A percentile compares a stretch with the other conserved stretches of the same genome.
Conservation (phyloP, 108 stramenopile genomes). For the Cyclotella sp. region DNA sequence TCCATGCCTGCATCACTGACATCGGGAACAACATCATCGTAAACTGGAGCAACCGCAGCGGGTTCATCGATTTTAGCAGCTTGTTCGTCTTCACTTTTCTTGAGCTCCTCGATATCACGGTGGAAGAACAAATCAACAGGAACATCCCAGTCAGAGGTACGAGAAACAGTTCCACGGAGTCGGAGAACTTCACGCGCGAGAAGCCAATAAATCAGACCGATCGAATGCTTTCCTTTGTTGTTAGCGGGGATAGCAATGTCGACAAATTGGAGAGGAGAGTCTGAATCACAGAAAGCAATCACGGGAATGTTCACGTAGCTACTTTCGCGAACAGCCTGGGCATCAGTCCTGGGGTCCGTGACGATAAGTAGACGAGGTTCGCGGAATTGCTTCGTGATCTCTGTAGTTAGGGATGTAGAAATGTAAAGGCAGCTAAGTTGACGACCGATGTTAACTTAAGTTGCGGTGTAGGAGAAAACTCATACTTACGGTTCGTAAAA, state of each 20-base stretch:
- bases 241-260: constrained; percentile 99
- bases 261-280: constrained; percentile 98
- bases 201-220: constrained; percentile 99
- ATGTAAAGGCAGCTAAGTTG: no score
- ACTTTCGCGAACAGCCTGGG: constrained; percentile 96
- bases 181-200: constrained; percentile 98
- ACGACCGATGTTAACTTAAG: no score
- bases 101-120: constrained; percentile 99
- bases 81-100: constrained; percentile 97
- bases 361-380: constrained; percentile 99
- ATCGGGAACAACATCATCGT: constrained; percentile 61
- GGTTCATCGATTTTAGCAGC: constrained; percentile 89
- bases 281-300: constrained; percentile 98
- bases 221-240: constrained; percentile 99
- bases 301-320: constrained; percentile 99
- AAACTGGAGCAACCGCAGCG: constrained; percentile 60
- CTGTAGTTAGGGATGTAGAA: no score
- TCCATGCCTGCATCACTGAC: constrained; percentile 35
- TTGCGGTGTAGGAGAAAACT: no score
- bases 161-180: constrained; percentile 95
- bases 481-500: constrained; percentile 91
- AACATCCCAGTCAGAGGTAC: constrained; percentile 93
- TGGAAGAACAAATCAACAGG: constrained; percentile 99
- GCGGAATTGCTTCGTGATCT: constrained; percentile 99
- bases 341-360: constrained; percentile 98